Evolutionary conservation across 2,329 filamentous ascomycete species (phyloP), one percentile per base, ranked within the genome.

Genomic region (Aspergillus pseudoterreus): DNA sequence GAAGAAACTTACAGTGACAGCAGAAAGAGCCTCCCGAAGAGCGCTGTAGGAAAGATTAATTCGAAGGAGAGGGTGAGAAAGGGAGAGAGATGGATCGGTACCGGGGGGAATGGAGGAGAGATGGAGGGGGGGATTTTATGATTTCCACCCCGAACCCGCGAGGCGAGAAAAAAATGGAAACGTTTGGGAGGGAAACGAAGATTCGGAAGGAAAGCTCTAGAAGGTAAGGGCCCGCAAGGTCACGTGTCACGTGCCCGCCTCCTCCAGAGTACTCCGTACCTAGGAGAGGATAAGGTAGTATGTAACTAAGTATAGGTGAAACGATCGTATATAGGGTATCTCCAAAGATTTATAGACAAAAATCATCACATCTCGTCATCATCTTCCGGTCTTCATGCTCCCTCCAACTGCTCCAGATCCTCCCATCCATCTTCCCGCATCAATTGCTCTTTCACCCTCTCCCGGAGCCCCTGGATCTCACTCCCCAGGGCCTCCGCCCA

Each of bases 401-500:
- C 60, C 50, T 73, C 71, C 61, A 73, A 57, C 66, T 86, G 83
- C 42, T 87, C 75, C 56, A 82, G 77, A 71, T 95, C 90, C 60
- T 95, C 91, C 90, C 92, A 95, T 1, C 90, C 92, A n/a, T 88
- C 90, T 54, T 84, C 85, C 63, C 83, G 81, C 56, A 90, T 72
- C 60, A 96, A 76, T 75, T 85, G 92, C 27, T 79, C 80, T 49
- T 85, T 85, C 0, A 96, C 86, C 47, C 87, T 78, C 66, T 84
- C 82, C 71, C 89, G 92, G 56, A 92, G 85, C 14, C 78, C 80
- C 54, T 82, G 82, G 60, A 97, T 79, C 50, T 85, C 83, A 56
- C 85, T 84, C 1, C 92, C 92, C n/a, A 97, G 76, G 4, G 89
- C 91, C 63, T 90, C 88, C 33, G 81, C 78, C 92, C 94, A 97